phyloP scores from a whole-genome alignment of 2,329 filamentous ascomycete genomes.

The Arthrobotrys iridis region DNA sequence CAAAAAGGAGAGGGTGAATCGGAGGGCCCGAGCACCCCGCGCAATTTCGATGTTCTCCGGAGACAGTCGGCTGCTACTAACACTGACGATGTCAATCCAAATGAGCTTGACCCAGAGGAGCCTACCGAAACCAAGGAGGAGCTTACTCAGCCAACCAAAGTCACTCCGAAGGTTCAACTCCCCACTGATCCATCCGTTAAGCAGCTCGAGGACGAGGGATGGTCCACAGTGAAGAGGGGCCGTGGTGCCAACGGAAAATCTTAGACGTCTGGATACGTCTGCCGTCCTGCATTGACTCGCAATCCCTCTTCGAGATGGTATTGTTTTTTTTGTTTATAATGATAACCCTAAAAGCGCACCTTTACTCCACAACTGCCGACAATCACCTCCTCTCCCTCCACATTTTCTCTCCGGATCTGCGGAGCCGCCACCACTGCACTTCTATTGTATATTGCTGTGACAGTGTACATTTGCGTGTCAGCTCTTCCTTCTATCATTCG shows the following conservation, averaged over 20 bases:
- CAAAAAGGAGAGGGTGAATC: slow-evolving; percentile 61
- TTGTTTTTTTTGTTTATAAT: slow-evolving; percentile 2
- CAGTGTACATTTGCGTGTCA: slow-evolving; percentile 37
- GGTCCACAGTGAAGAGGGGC: slow-evolving; percentile 53
- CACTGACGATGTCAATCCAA: slow-evolving; percentile 61
- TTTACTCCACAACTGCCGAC: background rate
- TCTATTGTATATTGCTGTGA: slow-evolving; percentile 36
- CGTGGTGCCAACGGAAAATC: slow-evolving; percentile 51
- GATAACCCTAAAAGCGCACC: slow-evolving; percentile 15
- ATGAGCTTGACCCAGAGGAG: slow-evolving; percentile 60
- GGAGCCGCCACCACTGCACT: slow-evolving; percentile 13
- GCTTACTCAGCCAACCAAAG: slow-evolving; percentile 63
- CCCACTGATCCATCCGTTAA: slow-evolving; percentile 63
- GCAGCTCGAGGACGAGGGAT: slow-evolving; percentile 61
- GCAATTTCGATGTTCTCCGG: slow-evolving; percentile 69
- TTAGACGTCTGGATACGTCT: slow-evolving; percentile 42
- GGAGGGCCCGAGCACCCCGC: slow-evolving; percentile 60
- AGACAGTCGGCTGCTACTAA: slow-evolving; percentile 65
- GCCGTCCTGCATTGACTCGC: background rate
- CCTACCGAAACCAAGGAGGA: slow-evolving; percentile 47
- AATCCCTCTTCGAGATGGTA: background rate
- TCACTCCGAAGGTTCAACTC: slow-evolving; percentile 68
- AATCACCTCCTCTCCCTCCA: background rate
- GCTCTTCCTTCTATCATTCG: slow-evolving; percentile 4
- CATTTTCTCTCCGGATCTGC: background rate